Conservation (phyloP, 768 basidiomycete species). For the Panus rudis region DNA sequence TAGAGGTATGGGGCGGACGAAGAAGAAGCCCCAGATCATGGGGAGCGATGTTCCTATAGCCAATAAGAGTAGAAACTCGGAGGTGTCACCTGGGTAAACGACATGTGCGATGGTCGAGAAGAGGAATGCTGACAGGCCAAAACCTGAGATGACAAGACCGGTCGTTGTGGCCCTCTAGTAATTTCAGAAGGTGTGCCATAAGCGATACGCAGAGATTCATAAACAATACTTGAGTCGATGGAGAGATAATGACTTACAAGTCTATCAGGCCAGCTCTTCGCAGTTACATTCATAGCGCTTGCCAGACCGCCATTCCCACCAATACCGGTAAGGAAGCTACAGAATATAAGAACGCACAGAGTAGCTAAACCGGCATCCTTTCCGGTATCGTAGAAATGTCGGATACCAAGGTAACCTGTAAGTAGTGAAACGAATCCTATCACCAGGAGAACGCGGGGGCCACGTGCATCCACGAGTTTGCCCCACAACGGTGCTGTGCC, state of each 20-base stretch:
- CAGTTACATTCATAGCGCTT: constrained; percentile 73
- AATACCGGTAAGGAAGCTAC: constrained; percentile 65
- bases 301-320: constrained; percentile 71
- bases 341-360: constrained; percentile 45
- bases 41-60: constrained; percentile 73
- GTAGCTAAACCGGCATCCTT: constrained; percentile 27
- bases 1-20: constrained; percentile 64
- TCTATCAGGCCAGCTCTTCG: constrained; percentile 72
- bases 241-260: constrained; percentile 57
- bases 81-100: constrained; percentile 71
- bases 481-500: constrained; percentile 74
- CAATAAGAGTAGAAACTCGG: constrained; percentile 68
- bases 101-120: constrained; percentile 73
- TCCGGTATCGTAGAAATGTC: constrained; percentile 55
- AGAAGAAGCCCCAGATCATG: constrained; percentile 71
- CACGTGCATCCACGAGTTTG: constrained; percentile 64
- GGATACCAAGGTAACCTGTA: constrained; percentile 70
- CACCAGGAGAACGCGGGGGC: constrained; percentile 62
- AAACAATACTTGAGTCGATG: background rate
- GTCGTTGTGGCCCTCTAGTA: constrained; percentile 66
- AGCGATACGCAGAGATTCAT: background rate
- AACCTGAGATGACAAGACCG: constrained; percentile 77
- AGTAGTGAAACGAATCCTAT: constrained; percentile 54
- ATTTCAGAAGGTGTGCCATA: background rate
- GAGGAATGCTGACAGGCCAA: constrained; percentile 86